Evolutionary conservation across 768 basidiomycete species (phyloP), one percentile per base, ranked within the genome.

Genomic region (Naematelia encephala): DNA sequence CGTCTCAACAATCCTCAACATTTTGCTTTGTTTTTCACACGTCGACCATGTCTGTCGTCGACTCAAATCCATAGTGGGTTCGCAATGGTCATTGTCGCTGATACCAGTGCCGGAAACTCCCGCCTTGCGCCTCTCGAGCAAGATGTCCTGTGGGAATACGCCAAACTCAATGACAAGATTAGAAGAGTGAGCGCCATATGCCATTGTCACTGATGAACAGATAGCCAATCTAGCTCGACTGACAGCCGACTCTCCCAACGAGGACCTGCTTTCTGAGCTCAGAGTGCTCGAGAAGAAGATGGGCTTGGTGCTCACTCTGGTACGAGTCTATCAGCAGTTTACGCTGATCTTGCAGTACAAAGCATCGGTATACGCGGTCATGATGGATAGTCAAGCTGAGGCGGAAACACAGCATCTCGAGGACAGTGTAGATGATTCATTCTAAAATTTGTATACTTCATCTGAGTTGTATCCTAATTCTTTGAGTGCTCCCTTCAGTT

Each of bases 281-380:
- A 82, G 92, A 34, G 81, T 84, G 4, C 80, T 99, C 47, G 94
- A 98, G 73, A 85, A 88, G 76, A 94, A 96, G 77, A 91, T 99
- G 88, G 90, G 89, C 5, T 81, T 99, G 54, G 92, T 97, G 0
- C 78, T 97, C 75, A 98, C 93, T 0, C 79, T 99, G 77, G 92
- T 92, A 71, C 63, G 84, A 5, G 21, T 4, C 49, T 12, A 29
- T 16, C n/a, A n/a, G n/a, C n/a, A 2, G 44, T 46, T 39, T 51
- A 27, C 26, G 26, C 34, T 39, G 8, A 39, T 39, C 50, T n/a
- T 28, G 26, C 46, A 92, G 90, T 97, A 92, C 84, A 93, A 96
- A 79, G 91, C 88, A 0, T 94, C 93, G 11, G 91, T 94, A 0
- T 94, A 91, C 91, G 90, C 87, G 13, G 87, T 93, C 54, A 87